Conservation (phyloP, 2,329 filamentous ascomycete genomes). For the Penicillium sp. region DNA sequence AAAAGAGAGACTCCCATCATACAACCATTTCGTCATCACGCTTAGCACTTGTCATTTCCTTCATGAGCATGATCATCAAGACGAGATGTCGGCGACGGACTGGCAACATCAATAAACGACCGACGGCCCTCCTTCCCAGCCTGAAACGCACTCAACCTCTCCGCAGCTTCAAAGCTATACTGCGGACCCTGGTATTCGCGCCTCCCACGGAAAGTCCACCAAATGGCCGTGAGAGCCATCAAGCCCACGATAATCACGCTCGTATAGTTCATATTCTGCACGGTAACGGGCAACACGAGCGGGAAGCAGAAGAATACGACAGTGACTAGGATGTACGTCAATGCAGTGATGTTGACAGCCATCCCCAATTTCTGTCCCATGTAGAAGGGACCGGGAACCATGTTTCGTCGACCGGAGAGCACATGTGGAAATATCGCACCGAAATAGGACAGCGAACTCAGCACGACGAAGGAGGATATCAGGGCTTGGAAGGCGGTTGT, state of each 20-base stretch:
- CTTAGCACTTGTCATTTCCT: constrained; percentile 2
- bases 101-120: constrained; percentile 19
- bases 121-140: constrained; percentile 17
- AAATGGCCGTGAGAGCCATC: constrained; percentile 34
- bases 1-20: not conserved
- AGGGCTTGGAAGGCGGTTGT: constrained; percentile 69
- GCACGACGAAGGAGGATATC: constrained; percentile 61
- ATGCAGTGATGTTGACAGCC: constrained; percentile 54
- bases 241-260: constrained; percentile 43
- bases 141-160: constrained; percentile 52
- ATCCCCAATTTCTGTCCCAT: constrained; percentile 55
- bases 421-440: constrained; percentile 64
- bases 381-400: constrained; percentile 61
- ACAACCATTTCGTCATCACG: constrained; percentile 1
- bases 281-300: constrained; percentile 48
- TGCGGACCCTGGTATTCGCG: constrained; percentile 39
- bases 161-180: constrained; percentile 55
- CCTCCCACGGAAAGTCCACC: constrained; percentile 37
- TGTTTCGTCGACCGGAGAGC: constrained; percentile 46
- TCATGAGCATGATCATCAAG: constrained; percentile 5
- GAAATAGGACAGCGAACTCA: constrained; percentile 61
- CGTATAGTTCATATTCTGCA: constrained; percentile 57
- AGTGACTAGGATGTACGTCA: constrained; percentile 62
- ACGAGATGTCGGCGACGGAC: not conserved
- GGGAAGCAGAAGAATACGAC: constrained; percentile 67